Evolutionary conservation across 2,329 filamentous ascomycete species (phyloP), one percentile per base, ranked within the genome.

Genomic region (Podosphaera leucotricha): DNA sequence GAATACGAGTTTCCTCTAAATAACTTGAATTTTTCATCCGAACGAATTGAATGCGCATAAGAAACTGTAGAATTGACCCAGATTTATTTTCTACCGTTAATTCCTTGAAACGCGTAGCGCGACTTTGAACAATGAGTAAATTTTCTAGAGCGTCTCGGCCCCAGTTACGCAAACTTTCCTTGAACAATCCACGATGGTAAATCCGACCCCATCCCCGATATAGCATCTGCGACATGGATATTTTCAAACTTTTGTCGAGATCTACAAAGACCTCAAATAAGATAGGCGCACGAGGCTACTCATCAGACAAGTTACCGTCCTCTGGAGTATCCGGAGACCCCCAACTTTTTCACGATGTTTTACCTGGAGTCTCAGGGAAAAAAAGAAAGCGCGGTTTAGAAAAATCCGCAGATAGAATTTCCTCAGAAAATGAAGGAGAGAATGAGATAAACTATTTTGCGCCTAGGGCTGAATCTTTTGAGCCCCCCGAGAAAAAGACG

Each of bases 191-290:
- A n/a, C n/a, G n/a, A n/a, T n/a, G n/a, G n/a, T n/a, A n/a, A n/a
- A n/a, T n/a, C n/a, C n/a, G n/a, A n/a, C n/a, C n/a, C n/a, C n/a
- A n/a, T n/a, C n/a, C n/a, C n/a, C n/a, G n/a, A n/a, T n/a, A 24
- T 8, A 24, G 22, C 8, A 24, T 24, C 41, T 24, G 18, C 41
- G 52, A 30, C 43, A 59, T 59, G 57, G 78, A 85, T 61, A 75
- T 83, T 44, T 65, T 83, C 55, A 82, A 76, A 54, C 63, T 85
- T 26, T 64, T 85, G 47, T 81, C 79, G 30, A 70, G 79, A 43
- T 77, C 77, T 46, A 75, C 73, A 2, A 82, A 80, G 48, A 66
- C 66, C 53, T 44, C 48, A 13, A 50, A 48, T 46, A 65, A 61
- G 42, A 48, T 54, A 10, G 18, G 10, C 7, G 38, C 38, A 22